Evolutionary conservation across 768 basidiomycete genomes (phyloP), one percentile per base, ranked within the genome.

Genomic region (Pleurotus salmoneostramineus): DNA sequence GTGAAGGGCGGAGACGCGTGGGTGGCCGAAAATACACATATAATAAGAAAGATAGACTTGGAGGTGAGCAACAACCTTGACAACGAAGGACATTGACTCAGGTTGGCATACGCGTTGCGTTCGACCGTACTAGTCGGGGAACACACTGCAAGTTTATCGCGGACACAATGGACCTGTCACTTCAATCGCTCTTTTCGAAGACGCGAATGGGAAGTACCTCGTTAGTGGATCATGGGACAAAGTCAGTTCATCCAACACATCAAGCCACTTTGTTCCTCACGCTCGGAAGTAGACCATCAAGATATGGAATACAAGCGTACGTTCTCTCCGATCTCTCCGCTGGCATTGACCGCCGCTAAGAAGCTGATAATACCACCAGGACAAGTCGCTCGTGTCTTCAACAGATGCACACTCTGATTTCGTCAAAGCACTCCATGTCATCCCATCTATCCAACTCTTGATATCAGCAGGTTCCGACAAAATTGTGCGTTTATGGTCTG

Each of bases 201-300:
- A 70, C 56, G 62, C 56, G 12, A 60, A 63, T 27, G 73, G 75
- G 8, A 72, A 68, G 10, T 76, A 78, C 6, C 72, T 99, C 37
- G 81, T 98, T 61, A 93, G 91, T 45, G 95, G 91, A 17, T 95
- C 95, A 47, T 99, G 97, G 97, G 97, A 99, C 69, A 87, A 84
- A 72, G 91, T 84, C 61, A 61, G 62, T 62, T 36, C 47, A n/a
- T 21, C 42, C 32, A 46, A 2, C 32, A 10, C 37, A 12, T 46
- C 15, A 27, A 14, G 21, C 35, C 15, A 33, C 12, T 44, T n/a
- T 42, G n/a, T 6, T 36, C 63, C 58, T 63, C 60, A 57, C 6
- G 57, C 46, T 56, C 21, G 31, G 36, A 49, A 57, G 3, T 65
- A 98, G 93, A 87, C 87, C 0, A 91, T 99, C 71, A 89, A 85